These are phyloP conservation scores for Coffea eugenioides DNA, from an alignment of 257 asterid genomes.

Conservation along the genomic window DNA sequence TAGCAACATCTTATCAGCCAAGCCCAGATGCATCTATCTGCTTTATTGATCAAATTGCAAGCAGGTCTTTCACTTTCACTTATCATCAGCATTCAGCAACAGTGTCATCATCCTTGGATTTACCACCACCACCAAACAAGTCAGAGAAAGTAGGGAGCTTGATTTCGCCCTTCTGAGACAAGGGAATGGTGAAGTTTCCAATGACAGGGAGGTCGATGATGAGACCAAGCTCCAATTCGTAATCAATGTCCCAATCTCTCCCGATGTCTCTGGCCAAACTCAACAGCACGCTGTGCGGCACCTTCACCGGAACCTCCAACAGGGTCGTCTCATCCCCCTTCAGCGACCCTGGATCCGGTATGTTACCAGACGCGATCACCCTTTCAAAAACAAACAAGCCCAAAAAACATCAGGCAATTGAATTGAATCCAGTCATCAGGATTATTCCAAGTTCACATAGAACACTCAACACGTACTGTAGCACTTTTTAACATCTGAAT, in stretches of 20 bases:
- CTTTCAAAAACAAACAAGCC: slow-evolving; percentile 23
- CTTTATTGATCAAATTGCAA: too few species aligned
- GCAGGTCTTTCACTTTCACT: not conserved
- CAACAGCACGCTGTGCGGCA: slow-evolving; percentile 57
- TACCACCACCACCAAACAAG: slow-evolving; percentile 24
- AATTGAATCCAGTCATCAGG: too few species aligned
- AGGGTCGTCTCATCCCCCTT: slow-evolving; percentile 56
- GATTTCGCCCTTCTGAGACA: slow-evolving; percentile 61
- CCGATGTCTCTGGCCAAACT: slow-evolving; percentile 68
- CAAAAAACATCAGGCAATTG: not conserved
- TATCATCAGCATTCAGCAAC: not conserved
- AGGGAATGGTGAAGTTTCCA: slow-evolving; percentile 63
- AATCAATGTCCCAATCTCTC: slow-evolving; percentile 79
- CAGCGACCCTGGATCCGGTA: slow-evolving; percentile 85
- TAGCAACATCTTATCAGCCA: not conserved
- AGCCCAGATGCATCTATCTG: too few species aligned
- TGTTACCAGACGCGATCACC: slow-evolving; percentile 56
- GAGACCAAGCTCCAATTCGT: slow-evolving; percentile 45
- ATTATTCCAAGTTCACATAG: too few species aligned
- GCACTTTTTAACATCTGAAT: too few species aligned
- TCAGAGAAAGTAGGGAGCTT: slow-evolving; percentile 70
- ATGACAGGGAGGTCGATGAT: slow-evolving; percentile 68
- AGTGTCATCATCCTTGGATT: slow-evolving; percentile 7
- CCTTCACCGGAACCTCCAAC: slow-evolving; percentile 52
- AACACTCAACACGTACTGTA: too few species aligned